These are phyloP conservation scores for Aegilops tauschii DNA, from an alignment of 176 grass and related monocot genomes.

Conservation along the genomic window DNA sequence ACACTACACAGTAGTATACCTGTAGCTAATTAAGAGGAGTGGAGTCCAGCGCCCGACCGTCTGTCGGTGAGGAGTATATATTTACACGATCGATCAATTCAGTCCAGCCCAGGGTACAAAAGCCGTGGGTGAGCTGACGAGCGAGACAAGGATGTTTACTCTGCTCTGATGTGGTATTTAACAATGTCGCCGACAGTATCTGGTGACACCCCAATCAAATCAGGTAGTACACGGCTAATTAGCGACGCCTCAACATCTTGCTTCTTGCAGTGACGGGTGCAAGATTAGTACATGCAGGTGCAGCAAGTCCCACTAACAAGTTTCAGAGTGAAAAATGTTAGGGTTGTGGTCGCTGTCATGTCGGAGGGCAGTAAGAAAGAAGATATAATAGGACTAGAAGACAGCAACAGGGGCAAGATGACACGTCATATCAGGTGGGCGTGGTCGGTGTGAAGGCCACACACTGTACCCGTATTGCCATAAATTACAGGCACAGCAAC, in stretches of 20 bases:
- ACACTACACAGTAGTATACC: neutral
- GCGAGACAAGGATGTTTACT: slow-evolving; percentile 6
- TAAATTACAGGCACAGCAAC: slow-evolving; percentile 42
- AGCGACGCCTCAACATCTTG: neutral
- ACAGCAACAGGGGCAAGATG: neutral
- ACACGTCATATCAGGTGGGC: neutral
- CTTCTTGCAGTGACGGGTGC: neutral
- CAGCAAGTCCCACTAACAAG: neutral
- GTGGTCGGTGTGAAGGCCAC: neutral
- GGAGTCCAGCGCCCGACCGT: neutral
- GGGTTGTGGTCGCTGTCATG: neutral
- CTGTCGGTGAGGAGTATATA: slow-evolving; percentile 7
- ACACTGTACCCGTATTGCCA: neutral
- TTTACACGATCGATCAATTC: neutral
- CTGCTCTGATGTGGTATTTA: neutral
- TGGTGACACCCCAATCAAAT: neutral
- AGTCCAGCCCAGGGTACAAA: neutral
- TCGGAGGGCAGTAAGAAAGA: neutral
- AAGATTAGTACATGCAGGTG: neutral
- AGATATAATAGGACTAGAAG: neutral
- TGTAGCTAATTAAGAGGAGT: neutral
- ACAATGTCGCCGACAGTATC: neutral
- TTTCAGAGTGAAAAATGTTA: neutral
- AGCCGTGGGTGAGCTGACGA: neutral
- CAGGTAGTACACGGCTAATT: neutral